Evolutionary conservation across 1,284 basidiomycete species (phyloP).

Genomic region (Serendipita sp.): DNA sequence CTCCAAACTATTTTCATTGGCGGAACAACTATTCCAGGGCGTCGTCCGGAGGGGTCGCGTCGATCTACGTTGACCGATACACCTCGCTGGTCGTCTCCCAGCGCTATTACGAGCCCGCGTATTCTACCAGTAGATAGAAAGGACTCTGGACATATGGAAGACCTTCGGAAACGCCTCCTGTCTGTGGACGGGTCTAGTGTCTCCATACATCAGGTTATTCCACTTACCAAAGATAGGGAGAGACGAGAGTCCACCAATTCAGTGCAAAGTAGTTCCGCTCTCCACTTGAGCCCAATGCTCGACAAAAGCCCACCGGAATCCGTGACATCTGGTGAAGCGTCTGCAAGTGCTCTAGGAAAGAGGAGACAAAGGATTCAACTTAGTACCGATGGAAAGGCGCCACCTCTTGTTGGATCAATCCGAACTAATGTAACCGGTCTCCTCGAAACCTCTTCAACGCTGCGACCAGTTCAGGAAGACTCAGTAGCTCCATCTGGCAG

Average conservation of each 20-base stretch:
- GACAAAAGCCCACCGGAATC: conserved; percentile 29
- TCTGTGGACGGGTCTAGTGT: conserved; percentile 11
- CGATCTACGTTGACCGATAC: conserved; percentile 9
- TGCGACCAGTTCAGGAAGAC: conserved; percentile 35
- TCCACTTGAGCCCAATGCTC: conserved; percentile 32
- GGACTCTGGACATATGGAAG: conserved; percentile 9
- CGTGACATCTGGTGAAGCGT: conserved; percentile 19
- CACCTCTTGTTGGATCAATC: conserved; percentile 70
- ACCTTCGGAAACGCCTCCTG: conserved; percentile 12
- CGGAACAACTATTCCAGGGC: conserved; percentile 25
- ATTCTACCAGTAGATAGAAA: neutral
- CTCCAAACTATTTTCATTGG: conserved; percentile 92
- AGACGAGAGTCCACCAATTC: conserved; percentile 1
- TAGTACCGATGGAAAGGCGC: conserved; percentile 61
- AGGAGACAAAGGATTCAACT: conserved; percentile 15
- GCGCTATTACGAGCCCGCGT: neutral
- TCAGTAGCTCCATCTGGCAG: conserved; percentile 54
- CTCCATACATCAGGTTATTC: conserved; percentile 8
- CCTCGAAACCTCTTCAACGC: conserved; percentile 51
- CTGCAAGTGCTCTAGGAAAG: neutral
- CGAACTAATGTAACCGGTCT: conserved; percentile 62
- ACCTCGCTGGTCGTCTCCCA: neutral
- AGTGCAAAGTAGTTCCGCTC: conserved; percentile 39
- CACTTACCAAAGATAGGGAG: neutral
- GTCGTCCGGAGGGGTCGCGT: conserved; percentile 14